Evolutionary conservation across 176 grass and related monocot genomes (phyloP).

Genomic region (Aegilops speltoides): DNA sequence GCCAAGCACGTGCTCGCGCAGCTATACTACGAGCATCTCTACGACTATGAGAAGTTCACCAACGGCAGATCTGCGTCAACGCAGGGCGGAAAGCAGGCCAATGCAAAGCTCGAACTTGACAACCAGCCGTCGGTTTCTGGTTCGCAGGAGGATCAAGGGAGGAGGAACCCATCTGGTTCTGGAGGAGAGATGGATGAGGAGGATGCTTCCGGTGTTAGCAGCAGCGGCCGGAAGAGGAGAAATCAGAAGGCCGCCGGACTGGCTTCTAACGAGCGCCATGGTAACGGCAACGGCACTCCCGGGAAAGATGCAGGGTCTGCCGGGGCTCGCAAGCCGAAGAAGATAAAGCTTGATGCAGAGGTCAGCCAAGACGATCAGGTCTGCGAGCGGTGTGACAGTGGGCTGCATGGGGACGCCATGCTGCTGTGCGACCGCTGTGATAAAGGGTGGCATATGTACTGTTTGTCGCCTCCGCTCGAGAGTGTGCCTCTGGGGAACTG

Average conservation of each 20-base stretch:
- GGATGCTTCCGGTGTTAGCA: not conserved
- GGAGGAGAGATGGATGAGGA: not conserved
- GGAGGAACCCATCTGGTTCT: not conserved
- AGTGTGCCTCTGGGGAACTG: constrained; percentile 72
- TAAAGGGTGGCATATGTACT: constrained; percentile 88
- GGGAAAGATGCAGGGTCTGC: not conserved
- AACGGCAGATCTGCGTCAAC: not conserved
- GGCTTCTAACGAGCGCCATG: not conserved
- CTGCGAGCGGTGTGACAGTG: constrained; percentile 88
- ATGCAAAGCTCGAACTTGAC: constrained; percentile 4
- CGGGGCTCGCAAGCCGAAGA: constrained; percentile 33
- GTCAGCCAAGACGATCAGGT: constrained; percentile 68
- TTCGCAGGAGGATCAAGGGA: not conserved
- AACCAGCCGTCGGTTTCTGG: constrained; percentile 14
- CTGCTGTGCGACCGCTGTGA: constrained; percentile 87
- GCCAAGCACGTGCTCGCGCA: constrained; percentile 84
- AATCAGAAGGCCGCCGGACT: not conserved
- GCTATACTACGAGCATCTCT: constrained; percentile 80
- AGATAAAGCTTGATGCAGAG: constrained; percentile 6
- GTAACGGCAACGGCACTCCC: not conserved
- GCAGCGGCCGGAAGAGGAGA: constrained; percentile 16
- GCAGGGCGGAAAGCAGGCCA: not conserved
- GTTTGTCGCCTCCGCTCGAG: constrained; percentile 71
- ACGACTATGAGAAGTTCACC: constrained; percentile 75
- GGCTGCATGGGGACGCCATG: constrained; percentile 85